A percentile compares a stretch with the other conserved stretches of the same genome.
These are phyloP conservation scores for Actinidia arguta DNA, from an alignment of 179 eudicot genomes.

Conservation along the genomic window DNA sequence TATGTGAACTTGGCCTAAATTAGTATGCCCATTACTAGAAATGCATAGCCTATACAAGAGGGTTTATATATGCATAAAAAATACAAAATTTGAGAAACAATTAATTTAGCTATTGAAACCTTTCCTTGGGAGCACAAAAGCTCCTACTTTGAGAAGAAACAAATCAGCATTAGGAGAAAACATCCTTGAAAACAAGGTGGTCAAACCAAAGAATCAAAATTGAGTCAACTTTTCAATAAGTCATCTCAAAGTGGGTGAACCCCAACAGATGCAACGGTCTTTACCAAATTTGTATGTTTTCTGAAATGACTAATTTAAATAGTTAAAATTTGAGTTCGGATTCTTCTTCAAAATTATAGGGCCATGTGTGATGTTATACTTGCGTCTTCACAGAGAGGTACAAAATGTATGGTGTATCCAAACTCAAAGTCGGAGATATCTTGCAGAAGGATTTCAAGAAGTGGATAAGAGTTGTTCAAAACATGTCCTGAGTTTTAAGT, in stretches of 20 bases:
- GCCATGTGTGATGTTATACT: neutral
- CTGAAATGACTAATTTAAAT: neutral
- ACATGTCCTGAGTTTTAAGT: neutral
- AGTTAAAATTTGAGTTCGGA: neutral
- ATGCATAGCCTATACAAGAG: neutral
- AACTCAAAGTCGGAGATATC: conserved; percentile 42
- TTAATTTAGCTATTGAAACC: neutral
- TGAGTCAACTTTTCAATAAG: no score
- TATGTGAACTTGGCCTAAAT: neutral
- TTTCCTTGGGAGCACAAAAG: neutral
- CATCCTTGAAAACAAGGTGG: conserved; percentile 36
- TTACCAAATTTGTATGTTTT: conserved; percentile 50
- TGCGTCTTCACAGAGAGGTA: conserved; percentile 39
- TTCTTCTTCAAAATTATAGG: neutral
- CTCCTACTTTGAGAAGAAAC: conserved; percentile 37
- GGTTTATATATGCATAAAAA: neutral
- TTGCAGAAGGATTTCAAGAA: conserved; percentile 50
- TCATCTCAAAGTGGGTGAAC: conserved; percentile 46
- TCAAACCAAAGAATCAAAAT: no score
- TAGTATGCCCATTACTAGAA: neutral
- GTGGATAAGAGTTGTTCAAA: conserved; percentile 50
- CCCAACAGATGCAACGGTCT: conserved; percentile 56
- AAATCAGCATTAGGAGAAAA: no score
- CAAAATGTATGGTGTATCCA: conserved; percentile 39
- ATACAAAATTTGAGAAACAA: no score